Percentiles rank a stretch among this genome's conserved stretches.
Evolutionary conservation across 352 stramenopile species (phyloP).

Genomic region (Phytophthora melonis): DNA sequence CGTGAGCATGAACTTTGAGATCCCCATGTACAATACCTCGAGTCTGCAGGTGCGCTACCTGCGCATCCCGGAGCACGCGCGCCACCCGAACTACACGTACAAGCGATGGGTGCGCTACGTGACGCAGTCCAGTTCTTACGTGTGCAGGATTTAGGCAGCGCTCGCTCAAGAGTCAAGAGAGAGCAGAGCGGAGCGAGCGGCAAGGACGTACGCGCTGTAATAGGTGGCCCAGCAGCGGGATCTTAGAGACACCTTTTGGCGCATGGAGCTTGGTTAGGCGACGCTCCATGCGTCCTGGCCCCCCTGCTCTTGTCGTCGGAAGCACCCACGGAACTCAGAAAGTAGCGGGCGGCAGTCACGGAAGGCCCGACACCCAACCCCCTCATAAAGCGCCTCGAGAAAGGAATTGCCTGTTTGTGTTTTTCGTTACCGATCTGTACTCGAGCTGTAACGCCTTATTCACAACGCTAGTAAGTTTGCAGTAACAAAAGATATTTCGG

Average conservation of each 20-base stretch:
- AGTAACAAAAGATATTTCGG: too few relatives aligned
- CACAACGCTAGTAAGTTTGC: too few relatives aligned
- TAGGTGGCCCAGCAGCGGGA: conserved; percentile 37
- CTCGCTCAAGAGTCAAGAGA: conserved; percentile 11
- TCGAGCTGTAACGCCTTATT: too few relatives aligned
- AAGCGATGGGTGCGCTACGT: conserved; percentile 99
- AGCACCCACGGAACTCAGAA: conserved; percentile 29
- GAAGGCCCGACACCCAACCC: conserved; percentile 5
- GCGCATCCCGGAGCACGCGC: conserved; percentile 96
- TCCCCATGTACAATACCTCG: conserved; percentile 99
- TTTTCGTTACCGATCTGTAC: conserved; percentile 2
- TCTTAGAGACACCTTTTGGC: conserved; percentile 43
- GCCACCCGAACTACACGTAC: conserved; percentile 97
- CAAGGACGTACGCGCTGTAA: conserved; percentile 26
- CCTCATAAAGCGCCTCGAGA: conserved; percentile 39
- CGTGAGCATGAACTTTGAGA: conserved; percentile 99
- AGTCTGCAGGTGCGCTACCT: conserved; percentile 98
- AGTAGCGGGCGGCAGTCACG: conserved; percentile 20
- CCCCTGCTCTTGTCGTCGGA: conserved; percentile 24
- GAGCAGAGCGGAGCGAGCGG: conserved; percentile 24
- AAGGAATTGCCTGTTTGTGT: conserved; percentile 45
- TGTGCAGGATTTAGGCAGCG: conserved; percentile 93
- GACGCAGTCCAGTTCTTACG: conserved; percentile 98
- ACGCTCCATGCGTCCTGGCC: conserved; percentile 18
- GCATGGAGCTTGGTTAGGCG: conserved; percentile 32